Evolutionary conservation across 2,329 filamentous ascomycete species (phyloP), one percentile per base, ranked within the genome.

Genomic region (Fusarium citri): DNA sequence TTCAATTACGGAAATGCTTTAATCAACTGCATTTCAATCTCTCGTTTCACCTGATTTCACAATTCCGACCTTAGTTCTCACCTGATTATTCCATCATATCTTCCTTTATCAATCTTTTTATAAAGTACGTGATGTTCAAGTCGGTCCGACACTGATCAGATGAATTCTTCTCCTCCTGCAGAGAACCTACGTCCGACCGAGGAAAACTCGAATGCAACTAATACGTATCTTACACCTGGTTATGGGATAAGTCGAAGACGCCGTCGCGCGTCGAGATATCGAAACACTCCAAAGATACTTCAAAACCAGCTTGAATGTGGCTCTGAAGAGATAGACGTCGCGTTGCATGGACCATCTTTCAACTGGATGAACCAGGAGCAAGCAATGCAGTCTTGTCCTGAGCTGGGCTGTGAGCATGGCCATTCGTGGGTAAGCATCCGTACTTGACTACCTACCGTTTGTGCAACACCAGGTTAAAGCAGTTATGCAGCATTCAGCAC

Each of bases 331-430:
- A 57, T 59, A 43, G 53, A 64, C 12, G 25, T 31, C 18, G 22
- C 34, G 14, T 37, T 56, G 28, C 50, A 42, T 42, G 55, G 30
- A 9, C 63, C 49, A 14, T 51, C 31, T n/a, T 58, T 68, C 37
- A 43, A 65, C 11, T 37, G 42, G 23, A 46, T 51, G 51, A 51
- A 51, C 18, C 54, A 59, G 23, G 20, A 50, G 20, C 59, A 46
- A n/a, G 60, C 46, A 23, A 63, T 71, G 60, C 59, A 56, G 23
- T 71, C 68, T 50, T 71, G 68, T 45, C 68, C 68, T 42, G 68
- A 71, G 37, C 40, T 71, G 20, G 42, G 50, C 26, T 51, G 41
- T 11, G 54, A 41, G 34, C 10, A 56, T 37, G 25, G 46, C 14
- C 55, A 53, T 25, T 30, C 45, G 28, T 42, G 43, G 49, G 64